phyloP scores from a whole-genome alignment of 495 filamentous ascomycete species.

The Tuber borchii region DNA sequence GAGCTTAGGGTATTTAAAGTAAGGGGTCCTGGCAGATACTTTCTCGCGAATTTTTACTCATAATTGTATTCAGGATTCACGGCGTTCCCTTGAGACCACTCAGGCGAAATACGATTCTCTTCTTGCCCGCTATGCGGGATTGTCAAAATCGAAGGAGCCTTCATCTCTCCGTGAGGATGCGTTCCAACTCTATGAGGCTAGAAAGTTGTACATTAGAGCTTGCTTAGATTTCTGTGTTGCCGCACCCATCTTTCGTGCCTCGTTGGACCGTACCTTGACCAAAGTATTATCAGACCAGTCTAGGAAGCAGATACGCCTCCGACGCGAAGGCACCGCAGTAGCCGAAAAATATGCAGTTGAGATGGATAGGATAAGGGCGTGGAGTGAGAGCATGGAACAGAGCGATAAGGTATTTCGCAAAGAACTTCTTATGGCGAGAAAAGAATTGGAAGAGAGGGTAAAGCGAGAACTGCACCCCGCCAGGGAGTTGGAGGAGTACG shows the following conservation, averaged over 20 bases:
- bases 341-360: conserved; percentile 63
- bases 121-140: conserved; percentile 68
- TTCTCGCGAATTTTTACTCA: conserved; percentile 14
- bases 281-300: conserved; percentile 77
- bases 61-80: conserved; percentile 55
- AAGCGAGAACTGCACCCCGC: conserved; percentile 67
- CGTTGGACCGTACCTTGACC: conserved; percentile 79
- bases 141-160: conserved; percentile 88
- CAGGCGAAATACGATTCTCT: conserved; percentile 78
- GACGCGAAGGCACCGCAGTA: conserved; percentile 53
- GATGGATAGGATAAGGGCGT: conserved; percentile 83
- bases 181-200: conserved; percentile 89
- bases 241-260: conserved; percentile 71
- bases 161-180: conserved; percentile 88
- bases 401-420: conserved; percentile 69
- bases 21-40: conserved; percentile 3
- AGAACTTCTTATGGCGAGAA: conserved; percentile 70
- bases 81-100: conserved; percentile 64
- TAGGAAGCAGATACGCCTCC: conserved; percentile 65
- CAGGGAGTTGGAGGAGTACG: conserved; percentile 88
- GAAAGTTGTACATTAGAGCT: conserved; percentile 82
- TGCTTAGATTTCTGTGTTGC: conserved; percentile 88
- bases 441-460: conserved; percentile 75
- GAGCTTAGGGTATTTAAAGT: conserved; percentile 66
- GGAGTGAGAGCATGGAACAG: conserved; percentile 86